These are phyloP conservation scores for Breynia disticha DNA, from an alignment of 441 rosid genomes.

Conservation along the genomic window DNA sequence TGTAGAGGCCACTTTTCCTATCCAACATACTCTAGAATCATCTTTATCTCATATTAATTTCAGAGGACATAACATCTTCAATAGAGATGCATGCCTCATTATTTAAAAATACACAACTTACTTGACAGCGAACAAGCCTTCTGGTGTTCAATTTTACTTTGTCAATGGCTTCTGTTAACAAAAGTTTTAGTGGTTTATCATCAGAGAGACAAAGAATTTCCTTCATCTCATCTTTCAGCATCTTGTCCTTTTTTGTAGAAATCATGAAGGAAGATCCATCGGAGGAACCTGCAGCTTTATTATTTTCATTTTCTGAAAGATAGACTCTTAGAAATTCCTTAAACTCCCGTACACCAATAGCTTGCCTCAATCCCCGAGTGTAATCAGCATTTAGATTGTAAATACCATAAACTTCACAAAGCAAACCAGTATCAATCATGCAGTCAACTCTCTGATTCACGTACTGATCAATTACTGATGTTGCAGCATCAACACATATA, in stretches of 20 bases:
- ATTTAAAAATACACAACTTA: slow-evolving; percentile 23
- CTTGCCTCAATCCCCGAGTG: slow-evolving; percentile 72
- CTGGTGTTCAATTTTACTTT: slow-evolving; percentile 64
- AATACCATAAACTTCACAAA: slow-evolving; percentile 61
- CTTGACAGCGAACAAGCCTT: slow-evolving; percentile 84
- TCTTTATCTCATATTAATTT: no score
- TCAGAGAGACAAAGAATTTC: slow-evolving; percentile 28
- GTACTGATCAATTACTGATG: slow-evolving; percentile 51
- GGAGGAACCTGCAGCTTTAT: slow-evolving; percentile 11
- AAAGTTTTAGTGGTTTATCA: slow-evolving; percentile 30
- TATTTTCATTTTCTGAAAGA: slow-evolving; percentile 17
- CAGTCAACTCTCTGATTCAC: slow-evolving; percentile 76
- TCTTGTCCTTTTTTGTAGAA: slow-evolving; percentile 22
- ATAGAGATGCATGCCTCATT: no score
- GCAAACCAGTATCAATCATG: slow-evolving; percentile 74
- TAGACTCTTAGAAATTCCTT: slow-evolving; percentile 42
- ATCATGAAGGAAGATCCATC: slow-evolving; percentile 13
- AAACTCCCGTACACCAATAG: slow-evolving; percentile 83
- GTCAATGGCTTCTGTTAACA: slow-evolving; percentile 59
- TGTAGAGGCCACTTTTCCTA: no score
- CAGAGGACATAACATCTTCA: no score
- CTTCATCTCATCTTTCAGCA: slow-evolving; percentile 32
- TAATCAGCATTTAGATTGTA: slow-evolving; percentile 55
- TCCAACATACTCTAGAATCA: no score
- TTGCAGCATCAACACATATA: slow-evolving; percentile 55